Percentiles rank a stretch among this genome's conserved stretches.
Conservation (phyloP, 352 stramenopile genomes). For the Lagenidium giganteum region DNA sequence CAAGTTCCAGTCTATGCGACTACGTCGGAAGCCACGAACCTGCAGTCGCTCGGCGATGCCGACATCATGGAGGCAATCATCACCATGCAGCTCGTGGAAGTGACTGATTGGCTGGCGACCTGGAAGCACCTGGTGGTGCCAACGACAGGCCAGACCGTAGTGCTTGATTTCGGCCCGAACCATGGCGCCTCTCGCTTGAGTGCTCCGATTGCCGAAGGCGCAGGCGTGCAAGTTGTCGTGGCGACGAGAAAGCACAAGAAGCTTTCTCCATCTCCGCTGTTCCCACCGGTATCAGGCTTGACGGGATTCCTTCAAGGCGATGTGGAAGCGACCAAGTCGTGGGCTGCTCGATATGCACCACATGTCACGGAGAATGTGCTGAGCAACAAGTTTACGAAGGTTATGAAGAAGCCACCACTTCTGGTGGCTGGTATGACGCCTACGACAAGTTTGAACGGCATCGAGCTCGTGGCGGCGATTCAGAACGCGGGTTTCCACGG, state of each 20-base stretch:
- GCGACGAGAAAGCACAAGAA: conserved; percentile 34
- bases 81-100: conserved; percentile 57
- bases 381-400: conserved; percentile 64
- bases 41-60: conserved; percentile 38
- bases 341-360: conserved; percentile 46
- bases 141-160: conserved; percentile 43
- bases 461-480: conserved; percentile 78
- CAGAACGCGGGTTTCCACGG: conserved; percentile 78
- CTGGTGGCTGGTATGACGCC: conserved; percentile 84
- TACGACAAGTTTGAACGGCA: conserved; percentile 72
- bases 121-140: conserved; percentile 27
- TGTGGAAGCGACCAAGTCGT: conserved; percentile 24
- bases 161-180: conserved; percentile 76
- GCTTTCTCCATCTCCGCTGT: conserved; percentile 15
- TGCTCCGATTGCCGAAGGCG: conserved; percentile 30
- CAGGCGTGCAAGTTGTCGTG: conserved; percentile 51
- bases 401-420: conserved; percentile 73
- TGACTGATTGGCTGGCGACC: conserved; percentile 58
- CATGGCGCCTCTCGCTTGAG: conserved; percentile 51
- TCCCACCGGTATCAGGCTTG: conserved; percentile 28
- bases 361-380: conserved; percentile 38
- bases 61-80: conserved; percentile 41
- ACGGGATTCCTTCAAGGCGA: conserved; percentile 32
- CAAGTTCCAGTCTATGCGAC: conserved; percentile 69
- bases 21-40: conserved; percentile 34